Conservation (phyloP, 2,329 filamentous ascomycete species). For the Myriosclerotinia scirpicola region DNA sequence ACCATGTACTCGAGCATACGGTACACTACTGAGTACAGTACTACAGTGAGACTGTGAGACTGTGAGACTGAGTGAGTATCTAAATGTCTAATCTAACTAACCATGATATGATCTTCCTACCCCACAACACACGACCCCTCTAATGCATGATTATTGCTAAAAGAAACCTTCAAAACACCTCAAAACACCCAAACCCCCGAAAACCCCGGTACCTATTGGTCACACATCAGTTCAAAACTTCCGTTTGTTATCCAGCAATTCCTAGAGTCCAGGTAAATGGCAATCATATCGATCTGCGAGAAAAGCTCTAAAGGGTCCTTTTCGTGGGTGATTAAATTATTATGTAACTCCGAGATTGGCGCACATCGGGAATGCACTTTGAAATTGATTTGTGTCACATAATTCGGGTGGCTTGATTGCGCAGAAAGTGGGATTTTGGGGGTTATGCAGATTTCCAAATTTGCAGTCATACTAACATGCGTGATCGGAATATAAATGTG, state of each 20-base stretch:
- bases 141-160: conserved; percentile 21
- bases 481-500: not conserved
- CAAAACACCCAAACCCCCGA: too few relatives aligned
- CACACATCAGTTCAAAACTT: conserved; percentile 9
- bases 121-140: conserved; percentile 18
- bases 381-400: conserved; percentile 9
- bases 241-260: not conserved
- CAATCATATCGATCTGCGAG: not conserved
- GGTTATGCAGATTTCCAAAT: conserved; percentile 3
- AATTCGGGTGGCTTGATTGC: conserved; percentile 16
- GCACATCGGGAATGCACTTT: not conserved
- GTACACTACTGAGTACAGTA: too few relatives aligned
- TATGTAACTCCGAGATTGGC: conserved; percentile 21
- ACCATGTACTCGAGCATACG: too few relatives aligned
- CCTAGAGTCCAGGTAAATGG: too few relatives aligned
- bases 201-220: conserved; percentile 17
- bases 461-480: not conserved
- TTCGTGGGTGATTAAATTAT: conserved; percentile 3
- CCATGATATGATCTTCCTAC: not conserved
- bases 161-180: conserved; percentile 5
- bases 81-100: conserved; percentile 11
- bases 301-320: not conserved
- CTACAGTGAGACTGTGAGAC: too few relatives aligned
- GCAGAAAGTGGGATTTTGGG: conserved; percentile 15
- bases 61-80: too few relatives aligned